Conservation (phyloP, 2,329 filamentous ascomycete species). For the Curvularia eragrostidis region DNA sequence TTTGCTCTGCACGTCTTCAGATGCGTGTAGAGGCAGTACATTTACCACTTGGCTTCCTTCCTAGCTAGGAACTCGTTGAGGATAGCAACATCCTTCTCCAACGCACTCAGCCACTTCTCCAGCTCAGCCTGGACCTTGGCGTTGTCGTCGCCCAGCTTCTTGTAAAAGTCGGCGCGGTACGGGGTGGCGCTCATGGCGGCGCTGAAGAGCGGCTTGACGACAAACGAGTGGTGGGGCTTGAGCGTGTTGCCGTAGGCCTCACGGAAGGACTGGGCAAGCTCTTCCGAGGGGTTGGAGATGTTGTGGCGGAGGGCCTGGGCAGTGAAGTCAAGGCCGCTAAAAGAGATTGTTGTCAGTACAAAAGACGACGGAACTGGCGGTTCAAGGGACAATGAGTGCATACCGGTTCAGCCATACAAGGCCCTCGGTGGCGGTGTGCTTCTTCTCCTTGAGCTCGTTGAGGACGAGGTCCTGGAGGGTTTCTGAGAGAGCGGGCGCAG, state of each 20-base stretch:
- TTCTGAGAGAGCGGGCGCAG: slow-evolving; percentile 77
- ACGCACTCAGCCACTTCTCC: slow-evolving; percentile 72
- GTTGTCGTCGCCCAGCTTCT: slow-evolving; percentile 76
- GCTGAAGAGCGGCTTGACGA: slow-evolving; percentile 90
- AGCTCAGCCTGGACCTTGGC: slow-evolving; percentile 69
- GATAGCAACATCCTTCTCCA: slow-evolving; percentile 81
- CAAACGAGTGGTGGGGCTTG: slow-evolving; percentile 87
- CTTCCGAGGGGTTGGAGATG: slow-evolving; percentile 69
- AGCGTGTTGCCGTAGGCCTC: slow-evolving; percentile 83
- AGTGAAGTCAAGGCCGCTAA: slow-evolving; percentile 92
- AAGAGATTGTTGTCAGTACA: slow-evolving; percentile 15
- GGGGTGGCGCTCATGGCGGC: slow-evolving; percentile 93
- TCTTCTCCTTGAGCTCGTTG: slow-evolving; percentile 89
- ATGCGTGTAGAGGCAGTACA: neutral
- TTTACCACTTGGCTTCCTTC: slow-evolving; percentile 46
- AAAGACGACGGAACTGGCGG: neutral
- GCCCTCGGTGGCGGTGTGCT: slow-evolving; percentile 87
- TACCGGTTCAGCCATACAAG: slow-evolving; percentile 90
- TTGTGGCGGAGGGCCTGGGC: slow-evolving; percentile 82
- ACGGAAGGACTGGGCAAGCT: slow-evolving; percentile 88
- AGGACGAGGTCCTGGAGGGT: slow-evolving; percentile 84
- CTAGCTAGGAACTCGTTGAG: slow-evolving; percentile 65
- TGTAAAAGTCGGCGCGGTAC: slow-evolving; percentile 92
- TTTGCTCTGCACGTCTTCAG: neutral
- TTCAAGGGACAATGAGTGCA: slow-evolving; percentile 7